Base-by-base conservation (phyloP, 2,329 filamentous ascomycete species). In the Thermoascus crustaceus region DNA sequence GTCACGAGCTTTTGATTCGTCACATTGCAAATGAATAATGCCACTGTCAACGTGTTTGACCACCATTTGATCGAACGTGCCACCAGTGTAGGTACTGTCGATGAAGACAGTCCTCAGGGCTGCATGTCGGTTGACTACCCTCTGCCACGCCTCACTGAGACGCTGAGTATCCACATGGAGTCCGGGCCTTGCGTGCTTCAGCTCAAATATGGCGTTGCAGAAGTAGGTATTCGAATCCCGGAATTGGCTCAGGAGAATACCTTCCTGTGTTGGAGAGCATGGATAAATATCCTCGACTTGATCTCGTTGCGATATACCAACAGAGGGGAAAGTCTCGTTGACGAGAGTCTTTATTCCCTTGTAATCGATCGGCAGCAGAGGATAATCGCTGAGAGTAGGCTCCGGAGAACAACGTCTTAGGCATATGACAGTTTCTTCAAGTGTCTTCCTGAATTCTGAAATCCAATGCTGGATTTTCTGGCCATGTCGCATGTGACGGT, bases 401-500 rank as follows among this genome's bases (percentile, higher is more conserved):
- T 55, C 48, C 1, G 52, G 45, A 3, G 52, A n/a, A 40, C 48
- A 5, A 43, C 54, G 31, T 49, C 41, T 45, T 54, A 51, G 16
- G 7, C 34, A 20, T 26, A 42, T 20, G 46, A 57, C 19, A 22
- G 54, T 38, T 42, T 42, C 34, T 52, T 60, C 53, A 44, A 69
- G 45, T 0, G 53, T 55, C 1, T 51, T 44, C 33, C 57, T 54
- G 42, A 60, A 71, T 26, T 56, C 48, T 1, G 53, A 42, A 3
- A 69, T 56, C 69, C 68, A 72, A 13, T 55, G 39, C 7, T 52
- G 48, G 22, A 73, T 66, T 1, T 54, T 50, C 1, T 50, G 42
- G 37, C 67, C 61, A 38, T 68, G 65, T 8, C 51, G 52, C 64
- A 71, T 71, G 21, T 63, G 47, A 5, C 57, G 49, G 42, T 72